Base-by-base conservation (phyloP, 1,139 yeast genomes). In the Wickerhamomyces sp. region DNA sequence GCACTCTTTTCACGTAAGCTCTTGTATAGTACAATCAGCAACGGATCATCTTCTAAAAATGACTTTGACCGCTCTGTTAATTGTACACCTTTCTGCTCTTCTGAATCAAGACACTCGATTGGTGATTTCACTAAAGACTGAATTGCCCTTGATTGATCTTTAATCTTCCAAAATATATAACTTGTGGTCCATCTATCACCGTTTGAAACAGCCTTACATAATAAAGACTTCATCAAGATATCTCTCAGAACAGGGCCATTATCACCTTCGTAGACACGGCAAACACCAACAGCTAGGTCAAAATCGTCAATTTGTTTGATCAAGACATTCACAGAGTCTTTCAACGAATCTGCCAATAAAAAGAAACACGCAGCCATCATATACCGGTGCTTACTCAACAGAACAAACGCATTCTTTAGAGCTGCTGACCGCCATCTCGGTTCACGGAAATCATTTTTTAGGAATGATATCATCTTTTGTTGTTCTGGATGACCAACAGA, bases 301-400 rank as follows among this genome's bases (percentile, higher is more conserved):
- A 79, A 50, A 56, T 90, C 95, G 1, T 73, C 60, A 32, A 87
- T 61, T 55, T 88, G 83, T 38, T 69, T 76, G 19, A 84, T 73
- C 29, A 92, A 56, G 0, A 88, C 90, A 55, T 74, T 78, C 31
- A 86, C 83, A 41, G 90, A 81, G 60, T 92, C 98, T 40, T 74
- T 74, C 16, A 87, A 63, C 1, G 88, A 69, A 40, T 74, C 92
- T 0, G 85, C 96, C n/a, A 92, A 68, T 28, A 92, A 63, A 61
- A 92, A 92, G 58, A 92, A 90, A 26, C 84, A 81, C 0, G 97
- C 97, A 0, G 97, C 95, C 60, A 90, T 95, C 55, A 76, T 63
- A 55, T 74, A 87, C 32, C 97, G 67, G 58, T 89, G 98, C 55
- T 88, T 87, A 41, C 97, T 89, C 46, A 92, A 61, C 32, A 92